Conservation (phyloP, 1,284 basidiomycete genomes). For the Ustilago bromivora region DNA sequence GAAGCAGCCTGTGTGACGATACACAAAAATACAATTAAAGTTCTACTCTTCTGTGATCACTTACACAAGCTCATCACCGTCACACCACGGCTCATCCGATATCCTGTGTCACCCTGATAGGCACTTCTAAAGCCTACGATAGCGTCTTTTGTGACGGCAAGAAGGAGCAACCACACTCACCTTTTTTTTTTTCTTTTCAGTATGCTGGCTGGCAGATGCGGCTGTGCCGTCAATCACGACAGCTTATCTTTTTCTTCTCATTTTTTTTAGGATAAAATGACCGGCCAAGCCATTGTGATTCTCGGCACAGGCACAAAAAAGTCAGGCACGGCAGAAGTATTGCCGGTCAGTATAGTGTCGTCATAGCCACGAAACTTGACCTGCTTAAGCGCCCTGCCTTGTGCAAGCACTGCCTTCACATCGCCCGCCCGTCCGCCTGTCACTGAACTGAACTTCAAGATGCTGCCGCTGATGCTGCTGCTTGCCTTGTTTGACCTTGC, state of each 20-base stretch:
- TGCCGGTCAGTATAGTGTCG: not conserved
- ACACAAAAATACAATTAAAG: not conserved
- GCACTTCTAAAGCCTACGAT: not conserved
- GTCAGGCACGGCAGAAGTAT: not conserved
- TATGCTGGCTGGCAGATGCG: not conserved
- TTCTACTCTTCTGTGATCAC: not conserved
- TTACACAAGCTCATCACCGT: not conserved
- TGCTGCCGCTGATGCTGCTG: not conserved
- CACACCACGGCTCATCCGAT: not conserved
- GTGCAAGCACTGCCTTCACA: not conserved
- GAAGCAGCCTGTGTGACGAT: not conserved
- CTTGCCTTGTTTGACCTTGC: not conserved
- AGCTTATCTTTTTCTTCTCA: not conserved
- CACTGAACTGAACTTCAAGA: not conserved
- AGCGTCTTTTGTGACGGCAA: not conserved
- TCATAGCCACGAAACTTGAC: slow-evolving; percentile 7
- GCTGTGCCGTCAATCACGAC: slow-evolving; percentile 3
- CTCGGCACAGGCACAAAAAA: not conserved
- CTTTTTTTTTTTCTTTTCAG: not conserved
- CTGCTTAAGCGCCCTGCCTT: not conserved
- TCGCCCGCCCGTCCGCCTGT: not conserved
- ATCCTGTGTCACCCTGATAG: not conserved
- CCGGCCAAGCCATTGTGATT: not conserved
- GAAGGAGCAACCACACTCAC: too few species aligned
- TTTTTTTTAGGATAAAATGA: not conserved